Evolutionary conservation across 208 protist genomes (phyloP).

Genomic region (Acanthamoeba lenticulata): DNA sequence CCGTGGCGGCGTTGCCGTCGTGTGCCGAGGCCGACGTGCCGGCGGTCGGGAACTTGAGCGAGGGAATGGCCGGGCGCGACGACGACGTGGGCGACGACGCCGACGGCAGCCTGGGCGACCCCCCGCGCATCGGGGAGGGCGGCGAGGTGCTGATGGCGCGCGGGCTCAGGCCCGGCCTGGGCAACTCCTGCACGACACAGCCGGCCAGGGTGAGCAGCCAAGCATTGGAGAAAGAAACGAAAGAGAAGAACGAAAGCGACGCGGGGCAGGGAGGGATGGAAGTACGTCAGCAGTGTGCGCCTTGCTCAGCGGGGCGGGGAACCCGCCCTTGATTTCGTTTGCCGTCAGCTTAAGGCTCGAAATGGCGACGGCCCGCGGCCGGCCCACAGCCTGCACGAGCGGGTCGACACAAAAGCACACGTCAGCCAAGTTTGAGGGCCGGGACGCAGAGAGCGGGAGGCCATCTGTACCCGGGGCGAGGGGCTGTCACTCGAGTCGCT

Average conservation of each 20-base stretch:
- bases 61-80: neutral
- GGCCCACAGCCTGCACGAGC: neutral
- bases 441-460: too few relatives aligned
- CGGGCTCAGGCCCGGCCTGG: too few relatives aligned
- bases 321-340: slow-evolving; percentile 52
- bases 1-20: neutral
- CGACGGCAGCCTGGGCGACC: neutral
- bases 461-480: too few relatives aligned
- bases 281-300: too few relatives aligned
- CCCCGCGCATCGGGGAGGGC: neutral
- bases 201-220: too few relatives aligned
- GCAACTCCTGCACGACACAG: too few relatives aligned
- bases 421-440: too few relatives aligned
- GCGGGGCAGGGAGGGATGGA: too few relatives aligned
- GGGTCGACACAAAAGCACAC: too few relatives aligned
- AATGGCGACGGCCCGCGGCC: slow-evolving; percentile 26
- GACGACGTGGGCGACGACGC: neutral
- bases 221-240: too few relatives aligned
- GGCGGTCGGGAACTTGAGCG: neutral
- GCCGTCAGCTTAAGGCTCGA: slow-evolving; percentile 23
- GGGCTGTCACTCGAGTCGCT: neutral
- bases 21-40: neutral
- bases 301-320: neutral
- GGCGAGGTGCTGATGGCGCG: neutral
- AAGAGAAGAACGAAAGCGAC: too few relatives aligned